phyloP scores from a whole-genome alignment of 768 basidiomycete species.

The Termitomyces sp. region DNA sequence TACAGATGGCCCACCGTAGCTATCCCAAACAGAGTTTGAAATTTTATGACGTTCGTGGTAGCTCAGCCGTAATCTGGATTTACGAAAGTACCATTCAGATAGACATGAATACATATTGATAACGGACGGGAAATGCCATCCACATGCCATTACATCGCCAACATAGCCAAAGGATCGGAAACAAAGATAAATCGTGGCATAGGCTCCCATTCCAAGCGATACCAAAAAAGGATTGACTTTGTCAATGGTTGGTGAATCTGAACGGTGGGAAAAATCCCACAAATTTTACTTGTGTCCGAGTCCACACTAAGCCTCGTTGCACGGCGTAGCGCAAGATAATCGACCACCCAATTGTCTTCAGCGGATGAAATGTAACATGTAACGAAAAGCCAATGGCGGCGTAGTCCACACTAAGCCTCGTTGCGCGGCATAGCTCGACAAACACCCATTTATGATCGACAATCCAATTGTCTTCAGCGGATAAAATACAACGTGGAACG shows the following conservation, averaged over 20 bases:
- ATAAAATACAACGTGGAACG: not conserved
- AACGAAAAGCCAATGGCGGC: not conserved
- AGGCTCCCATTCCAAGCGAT: not conserved
- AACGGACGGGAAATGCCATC: too few species aligned
- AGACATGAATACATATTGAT: not conserved
- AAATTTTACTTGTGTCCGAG: not conserved
- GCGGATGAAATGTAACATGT: too few species aligned
- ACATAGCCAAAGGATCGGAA: not conserved
- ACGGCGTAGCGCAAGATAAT: not conserved
- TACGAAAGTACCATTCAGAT: not conserved
- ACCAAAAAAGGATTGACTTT: not conserved
- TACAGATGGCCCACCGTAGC: too few species aligned
- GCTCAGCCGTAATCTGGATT: too few species aligned
- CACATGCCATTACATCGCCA: not conserved
- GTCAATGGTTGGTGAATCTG: not conserved
- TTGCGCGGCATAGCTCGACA: not conserved
- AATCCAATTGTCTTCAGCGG: not conserved
- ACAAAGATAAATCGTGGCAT: not conserved
- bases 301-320: slow-evolving; percentile 1
- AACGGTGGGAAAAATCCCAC: too few species aligned
- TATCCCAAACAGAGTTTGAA: too few species aligned
- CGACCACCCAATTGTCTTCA: not conserved
- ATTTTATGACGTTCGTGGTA: too few species aligned
- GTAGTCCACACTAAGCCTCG: not conserved
- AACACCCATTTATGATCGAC: not conserved